A percentile compares a stretch with the other conserved stretches of the same genome.
These are phyloP conservation scores for Dicorynia guianensis DNA, from an alignment of 306 rosid genomes.

Conservation along the genomic window DNA sequence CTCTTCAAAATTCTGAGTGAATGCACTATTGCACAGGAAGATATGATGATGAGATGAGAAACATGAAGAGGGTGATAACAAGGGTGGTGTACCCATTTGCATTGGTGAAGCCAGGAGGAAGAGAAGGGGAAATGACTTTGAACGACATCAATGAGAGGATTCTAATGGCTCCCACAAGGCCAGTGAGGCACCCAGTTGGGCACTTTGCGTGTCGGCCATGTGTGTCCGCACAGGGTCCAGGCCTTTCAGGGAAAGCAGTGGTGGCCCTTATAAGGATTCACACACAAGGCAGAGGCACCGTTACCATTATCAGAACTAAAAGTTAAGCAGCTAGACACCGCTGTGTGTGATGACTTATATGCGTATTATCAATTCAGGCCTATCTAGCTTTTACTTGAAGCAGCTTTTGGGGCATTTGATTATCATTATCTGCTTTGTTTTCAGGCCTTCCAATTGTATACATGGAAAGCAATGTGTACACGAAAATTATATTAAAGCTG, in stretches of 20 bases:
- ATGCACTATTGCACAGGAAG: too few relatives aligned
- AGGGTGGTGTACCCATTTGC: constrained; percentile 88
- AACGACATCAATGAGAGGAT: constrained; percentile 92
- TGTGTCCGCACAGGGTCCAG: constrained; percentile 77
- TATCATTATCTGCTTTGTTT: too few relatives aligned
- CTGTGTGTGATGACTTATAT: background rate
- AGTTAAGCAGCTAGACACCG: constrained; percentile 42
- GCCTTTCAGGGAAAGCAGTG: constrained; percentile 94
- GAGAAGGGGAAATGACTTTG: constrained; percentile 89
- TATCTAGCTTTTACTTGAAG: constrained; percentile 42
- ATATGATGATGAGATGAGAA: constrained; percentile 13
- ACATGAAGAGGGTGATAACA: constrained; percentile 31
- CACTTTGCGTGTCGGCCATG: constrained; percentile 97
- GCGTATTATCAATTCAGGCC: too few relatives aligned
- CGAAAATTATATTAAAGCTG: constrained; percentile 35
- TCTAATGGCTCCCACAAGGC: constrained; percentile 84
- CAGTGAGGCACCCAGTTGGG: constrained; percentile 93
- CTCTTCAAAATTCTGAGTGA: too few relatives aligned
- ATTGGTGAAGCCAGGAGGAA: constrained; percentile 94
- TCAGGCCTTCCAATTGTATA: too few relatives aligned
- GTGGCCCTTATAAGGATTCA: constrained; percentile 93
- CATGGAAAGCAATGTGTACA: constrained; percentile 44
- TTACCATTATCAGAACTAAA: constrained; percentile 96
- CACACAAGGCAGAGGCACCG: constrained; percentile 91
- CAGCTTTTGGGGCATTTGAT: constrained; percentile 48